Evolutionary conservation across 2,329 filamentous ascomycete species (phyloP).

Genomic region (Botrytis porri): DNA sequence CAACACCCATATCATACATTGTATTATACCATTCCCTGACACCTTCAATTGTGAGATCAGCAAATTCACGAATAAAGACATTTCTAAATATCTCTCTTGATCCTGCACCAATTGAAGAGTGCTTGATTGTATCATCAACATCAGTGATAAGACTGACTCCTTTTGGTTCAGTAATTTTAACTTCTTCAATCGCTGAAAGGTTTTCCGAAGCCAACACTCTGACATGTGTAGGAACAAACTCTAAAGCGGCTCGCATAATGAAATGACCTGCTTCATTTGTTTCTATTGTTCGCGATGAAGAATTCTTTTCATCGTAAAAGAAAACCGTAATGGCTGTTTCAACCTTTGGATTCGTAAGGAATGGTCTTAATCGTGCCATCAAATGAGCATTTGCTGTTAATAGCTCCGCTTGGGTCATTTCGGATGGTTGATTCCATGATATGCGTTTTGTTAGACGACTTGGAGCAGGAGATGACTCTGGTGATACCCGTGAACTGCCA

Average conservation of each 20-base stretch:
- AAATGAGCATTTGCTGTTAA: constrained; percentile 79
- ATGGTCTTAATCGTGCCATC: constrained; percentile 83
- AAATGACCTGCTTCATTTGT: constrained; percentile 94
- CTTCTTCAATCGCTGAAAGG: constrained; percentile 74
- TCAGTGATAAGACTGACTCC: constrained; percentile 95
- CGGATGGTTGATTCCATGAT: constrained; percentile 42
- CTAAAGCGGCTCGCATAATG: constrained; percentile 70
- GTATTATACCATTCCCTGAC: constrained; percentile 85
- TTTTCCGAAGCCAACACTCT: constrained; percentile 82
- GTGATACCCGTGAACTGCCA: constrained; percentile 26
- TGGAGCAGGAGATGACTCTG: constrained; percentile 36
- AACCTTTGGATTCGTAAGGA: constrained; percentile 79
- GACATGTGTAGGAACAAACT: constrained; percentile 88
- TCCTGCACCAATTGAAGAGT: constrained; percentile 83
- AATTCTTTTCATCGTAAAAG: constrained; percentile 85
- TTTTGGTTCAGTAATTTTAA: constrained; percentile 71
- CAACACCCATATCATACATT: constrained; percentile 76
- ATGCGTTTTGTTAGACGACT: constrained; percentile 45
- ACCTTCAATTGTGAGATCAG: constrained; percentile 78
- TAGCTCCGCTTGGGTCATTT: constrained; percentile 75
- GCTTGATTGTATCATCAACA: constrained; percentile 96
- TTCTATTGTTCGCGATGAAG: constrained; percentile 77
- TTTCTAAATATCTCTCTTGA: constrained; percentile 95
- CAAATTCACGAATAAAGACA: constrained; percentile 84
- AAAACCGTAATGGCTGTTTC: constrained; percentile 83